phyloP scores from a whole-genome alignment of 2,329 filamentous ascomycete species.

The Penicillium sp. region DNA sequence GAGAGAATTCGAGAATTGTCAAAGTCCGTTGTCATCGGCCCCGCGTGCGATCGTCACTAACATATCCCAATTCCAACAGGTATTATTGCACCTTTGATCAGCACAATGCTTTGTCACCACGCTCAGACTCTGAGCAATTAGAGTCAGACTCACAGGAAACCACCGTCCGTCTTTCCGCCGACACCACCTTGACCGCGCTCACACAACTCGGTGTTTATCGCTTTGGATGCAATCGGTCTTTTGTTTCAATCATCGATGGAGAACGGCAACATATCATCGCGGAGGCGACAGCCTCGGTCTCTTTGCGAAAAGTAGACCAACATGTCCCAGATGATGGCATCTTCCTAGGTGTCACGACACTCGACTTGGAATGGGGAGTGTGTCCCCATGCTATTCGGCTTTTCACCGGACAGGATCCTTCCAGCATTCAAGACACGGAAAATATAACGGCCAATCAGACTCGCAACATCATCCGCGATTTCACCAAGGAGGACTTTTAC shows the following conservation, averaged over 20 bases:
- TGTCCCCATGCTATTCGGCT: conserved; percentile 25
- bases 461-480: conserved; percentile 41
- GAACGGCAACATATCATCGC: conserved; percentile 52
- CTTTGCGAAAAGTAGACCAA: conserved; percentile 32
- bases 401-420: conserved; percentile 24
- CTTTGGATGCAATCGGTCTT: conserved; percentile 45
- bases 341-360: conserved; percentile 30
- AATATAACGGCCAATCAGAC: conserved; percentile 31
- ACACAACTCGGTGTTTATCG: conserved; percentile 51
- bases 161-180: conserved; percentile 13
- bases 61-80: conserved; percentile 4
- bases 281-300: conserved; percentile 49
- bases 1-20: conserved; percentile 22
- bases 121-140: not conserved
- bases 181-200: conserved; percentile 49
- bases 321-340: conserved; percentile 33
- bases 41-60: conserved; percentile 3
- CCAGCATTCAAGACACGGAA: conserved; percentile 17
- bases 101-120: not conserved
- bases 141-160: conserved; percentile 4
- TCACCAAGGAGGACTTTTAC: conserved; percentile 36
- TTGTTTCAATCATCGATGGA: conserved; percentile 55
- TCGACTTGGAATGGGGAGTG: conserved; percentile 25
- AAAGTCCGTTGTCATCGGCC: conserved; percentile 9
- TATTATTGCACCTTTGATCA: conserved; percentile 19